Conservation (phyloP, 2,329 filamentous ascomycete genomes). For the Aspergillus pseudoterreus region DNA sequence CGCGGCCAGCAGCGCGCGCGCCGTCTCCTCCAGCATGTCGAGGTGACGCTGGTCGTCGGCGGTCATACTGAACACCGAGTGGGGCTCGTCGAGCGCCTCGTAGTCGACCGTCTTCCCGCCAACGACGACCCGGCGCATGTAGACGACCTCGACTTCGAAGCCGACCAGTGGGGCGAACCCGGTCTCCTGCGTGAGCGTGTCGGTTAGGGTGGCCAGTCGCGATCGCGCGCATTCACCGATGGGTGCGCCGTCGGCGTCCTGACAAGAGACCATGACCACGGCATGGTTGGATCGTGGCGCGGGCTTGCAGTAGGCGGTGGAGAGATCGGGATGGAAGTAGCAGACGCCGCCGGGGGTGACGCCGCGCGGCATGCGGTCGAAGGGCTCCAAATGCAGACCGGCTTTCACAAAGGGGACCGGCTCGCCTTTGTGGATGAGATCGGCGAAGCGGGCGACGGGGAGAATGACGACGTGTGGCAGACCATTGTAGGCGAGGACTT, state of each 20-base stretch:
- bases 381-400: not conserved
- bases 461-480: not conserved
- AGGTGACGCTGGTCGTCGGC: conserved; percentile 53
- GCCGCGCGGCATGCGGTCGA: not conserved
- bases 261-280: not conserved
- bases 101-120: conserved; percentile 21
- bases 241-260: not conserved
- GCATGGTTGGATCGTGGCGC: not conserved
- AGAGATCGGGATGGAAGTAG: not conserved
- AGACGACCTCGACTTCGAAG: conserved; percentile 72
- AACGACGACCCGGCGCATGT: conserved; percentile 49
- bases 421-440: not conserved
- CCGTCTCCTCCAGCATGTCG: conserved; percentile 24
- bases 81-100: conserved; percentile 54
- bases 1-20: conserved; percentile 9
- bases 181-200: not conserved
- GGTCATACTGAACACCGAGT: conserved; percentile 58
- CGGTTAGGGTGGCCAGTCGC: not conserved
- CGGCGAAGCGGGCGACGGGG: not conserved
- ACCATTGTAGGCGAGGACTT: not conserved
- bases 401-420: not conserved
- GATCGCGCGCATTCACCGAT: conserved; percentile 4
- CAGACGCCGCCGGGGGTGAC: not conserved
- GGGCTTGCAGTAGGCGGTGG: conserved; percentile 1
- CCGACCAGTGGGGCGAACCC: conserved; percentile 49